A percentile compares a stretch with the other conserved stretches of the same genome.
These are phyloP conservation scores for Microbotryum violaceum DNA, from an alignment of 1,284 basidiomycete genomes.

Conservation along the genomic window DNA sequence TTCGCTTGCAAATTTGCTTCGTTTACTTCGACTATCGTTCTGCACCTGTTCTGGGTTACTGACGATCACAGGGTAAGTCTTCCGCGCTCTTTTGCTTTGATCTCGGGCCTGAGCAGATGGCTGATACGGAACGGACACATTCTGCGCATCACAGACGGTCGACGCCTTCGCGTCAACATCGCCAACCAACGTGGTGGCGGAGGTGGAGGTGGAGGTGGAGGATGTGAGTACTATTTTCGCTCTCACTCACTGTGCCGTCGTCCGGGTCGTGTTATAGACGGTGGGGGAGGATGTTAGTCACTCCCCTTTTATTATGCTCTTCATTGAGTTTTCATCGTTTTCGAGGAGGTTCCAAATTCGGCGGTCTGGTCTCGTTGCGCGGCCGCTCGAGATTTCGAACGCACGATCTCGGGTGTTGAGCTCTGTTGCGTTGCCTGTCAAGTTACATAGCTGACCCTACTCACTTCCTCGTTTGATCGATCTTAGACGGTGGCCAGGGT, in stretches of 20 bases:
- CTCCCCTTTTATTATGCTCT: too few species aligned
- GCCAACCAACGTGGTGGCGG: constrained; percentile 33
- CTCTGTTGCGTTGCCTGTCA: too few species aligned
- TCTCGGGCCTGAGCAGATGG: neutral
- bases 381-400: neutral
- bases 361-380: neutral
- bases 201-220: constrained; percentile 23
- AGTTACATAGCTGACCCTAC: too few species aligned
- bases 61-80: constrained; percentile 15
- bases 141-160: constrained; percentile 19
- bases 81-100: too few species aligned
- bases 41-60: neutral
- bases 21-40: neutral
- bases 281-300: too few species aligned
- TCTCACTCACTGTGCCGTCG: neutral
- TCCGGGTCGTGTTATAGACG: too few species aligned
- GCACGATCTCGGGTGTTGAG: neutral
- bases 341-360: neutral
- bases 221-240: neutral
- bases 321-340: too few species aligned
- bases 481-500: constrained; percentile 11
- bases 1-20: neutral
- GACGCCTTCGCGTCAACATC: constrained; percentile 32
- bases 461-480: too few species aligned
- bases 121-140: neutral